Conservation (phyloP, 768 basidiomycete species). For the Serendipita sp. region DNA sequence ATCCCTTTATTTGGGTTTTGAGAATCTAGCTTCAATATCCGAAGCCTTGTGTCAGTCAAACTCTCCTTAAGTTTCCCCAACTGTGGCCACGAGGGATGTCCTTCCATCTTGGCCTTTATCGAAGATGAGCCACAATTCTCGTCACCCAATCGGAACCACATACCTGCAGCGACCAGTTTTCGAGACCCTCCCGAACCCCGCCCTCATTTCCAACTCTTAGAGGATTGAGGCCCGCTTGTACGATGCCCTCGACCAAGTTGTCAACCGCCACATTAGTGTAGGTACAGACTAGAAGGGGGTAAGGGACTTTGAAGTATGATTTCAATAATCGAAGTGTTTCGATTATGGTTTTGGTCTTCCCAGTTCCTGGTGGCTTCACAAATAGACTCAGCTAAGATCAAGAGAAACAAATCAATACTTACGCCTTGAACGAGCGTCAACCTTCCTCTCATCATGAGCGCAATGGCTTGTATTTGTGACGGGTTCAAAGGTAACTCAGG, state of each 20-base stretch:
- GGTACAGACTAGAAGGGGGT: conserved; percentile 80
- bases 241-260: conserved; percentile 68
- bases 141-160: background rate
- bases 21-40: too few relatives aligned
- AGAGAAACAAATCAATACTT: conserved; percentile 17
- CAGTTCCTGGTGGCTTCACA: conserved; percentile 71
- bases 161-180: conserved; percentile 17
- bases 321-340: conserved; percentile 70
- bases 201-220: conserved; percentile 58
- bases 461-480: conserved; percentile 70
- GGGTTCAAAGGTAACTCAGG: conserved; percentile 52
- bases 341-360: conserved; percentile 88
- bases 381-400: conserved; percentile 8
- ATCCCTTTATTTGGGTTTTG: too few relatives aligned
- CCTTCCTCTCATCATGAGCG: conserved; percentile 68
- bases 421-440: conserved; percentile 80
- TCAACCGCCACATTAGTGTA: conserved; percentile 92
- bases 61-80: conserved; percentile 29
- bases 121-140: conserved; percentile 14
- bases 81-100: conserved; percentile 40
- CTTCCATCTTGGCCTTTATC: conserved; percentile 48
- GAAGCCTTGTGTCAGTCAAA: conserved; percentile 17
- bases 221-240: conserved; percentile 44
- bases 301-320: conserved; percentile 62
- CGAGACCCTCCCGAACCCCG: conserved; percentile 40